These are phyloP conservation scores for Macrocystidia cucumis DNA, from an alignment of 1,284 basidiomycete genomes.

Conservation along the genomic window DNA sequence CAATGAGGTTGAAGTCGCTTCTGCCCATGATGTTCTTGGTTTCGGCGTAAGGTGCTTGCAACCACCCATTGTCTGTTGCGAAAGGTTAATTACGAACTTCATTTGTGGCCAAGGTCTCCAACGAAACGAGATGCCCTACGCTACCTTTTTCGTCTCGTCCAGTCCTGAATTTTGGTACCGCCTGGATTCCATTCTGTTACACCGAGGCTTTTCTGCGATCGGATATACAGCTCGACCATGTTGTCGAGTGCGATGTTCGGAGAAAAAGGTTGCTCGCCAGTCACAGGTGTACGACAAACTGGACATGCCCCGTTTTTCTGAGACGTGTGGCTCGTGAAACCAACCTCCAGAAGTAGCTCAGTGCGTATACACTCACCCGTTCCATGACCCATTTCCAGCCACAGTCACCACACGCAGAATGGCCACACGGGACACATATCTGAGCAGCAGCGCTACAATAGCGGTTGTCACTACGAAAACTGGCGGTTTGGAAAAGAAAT, in stretches of 20 bases:
- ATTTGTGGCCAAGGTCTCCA: too few relatives aligned
- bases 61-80: too few relatives aligned
- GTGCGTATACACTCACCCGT: slow-evolving; percentile 25
- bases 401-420: slow-evolving; percentile 48
- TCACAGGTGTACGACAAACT: slow-evolving; percentile 36
- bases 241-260: slow-evolving; percentile 46
- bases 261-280: slow-evolving; percentile 30
- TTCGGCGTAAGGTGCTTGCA: too few relatives aligned
- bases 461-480: slow-evolving; percentile 2
- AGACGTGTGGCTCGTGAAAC: slow-evolving; percentile 5
- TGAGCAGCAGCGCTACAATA: slow-evolving; percentile 39
- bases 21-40: too few relatives aligned
- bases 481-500: neutral
- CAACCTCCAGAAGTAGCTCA: slow-evolving; percentile 4
- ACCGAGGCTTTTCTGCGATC: slow-evolving; percentile 28
- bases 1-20: too few relatives aligned
- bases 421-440: slow-evolving; percentile 48
- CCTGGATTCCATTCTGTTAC: slow-evolving; percentile 34
- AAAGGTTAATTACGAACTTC: too few relatives aligned
- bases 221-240: slow-evolving; percentile 39
- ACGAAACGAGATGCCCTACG: too few relatives aligned
- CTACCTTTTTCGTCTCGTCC: slow-evolving; percentile 37
- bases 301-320: slow-evolving; percentile 37
- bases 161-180: slow-evolving; percentile 35
- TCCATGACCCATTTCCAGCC: slow-evolving; percentile 38